Base-by-base conservation (phyloP, 805 yeast species). In the Dipodascus albidus region DNA sequence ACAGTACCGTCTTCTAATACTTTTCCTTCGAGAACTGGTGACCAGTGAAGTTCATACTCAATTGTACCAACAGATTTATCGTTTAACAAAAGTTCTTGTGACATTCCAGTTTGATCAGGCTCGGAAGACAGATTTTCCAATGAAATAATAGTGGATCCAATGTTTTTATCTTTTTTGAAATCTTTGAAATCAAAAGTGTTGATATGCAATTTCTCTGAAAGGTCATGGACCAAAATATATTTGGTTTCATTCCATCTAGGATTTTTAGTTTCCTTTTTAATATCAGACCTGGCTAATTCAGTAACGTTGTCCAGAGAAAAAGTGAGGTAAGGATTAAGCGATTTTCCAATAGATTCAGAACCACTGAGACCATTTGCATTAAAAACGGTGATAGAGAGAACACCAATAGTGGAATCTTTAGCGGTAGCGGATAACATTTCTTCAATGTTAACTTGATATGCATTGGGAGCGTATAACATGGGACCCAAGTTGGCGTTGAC, bases 371-470 rank as follows among this genome's bases (percentile, higher is more conserved):
- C 79, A 57, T 73, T 75, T 19, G 95, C 96, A 48, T 77, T 72
- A 60, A 82, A 80, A 41, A 85, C 73, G 24, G 77, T 79, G 47
- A 93, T 67, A 48, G 83, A 83, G 57, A 93, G 70, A 31, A 93
- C 86, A 70, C 99, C 99, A 60, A 88, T 75, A 3, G 98, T 84
- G 38, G 91, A 80, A 62, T 83, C 83, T 53, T 80, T 68, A 48
- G 91, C 83, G 55, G 81, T 78, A 63, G 96, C 96, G 20, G 95
- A 84, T 61, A 91, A 68, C 65, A 93, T 72, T 70, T 89, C 96
- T 65, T 95, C 96, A 49, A 93, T 78, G 63, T 95, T 93, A 65
- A 93, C 72, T 72, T 93, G 96, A 75, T 90, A 86, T 2, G 96
- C 88, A 58, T 93, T 82, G 14, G 99, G 99, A 48, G 85, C 76